A percentile compares a stretch with the other conserved stretches of the same genome.
Conservation (phyloP, 768 basidiomycete species). For the Obba rivulosa region DNA sequence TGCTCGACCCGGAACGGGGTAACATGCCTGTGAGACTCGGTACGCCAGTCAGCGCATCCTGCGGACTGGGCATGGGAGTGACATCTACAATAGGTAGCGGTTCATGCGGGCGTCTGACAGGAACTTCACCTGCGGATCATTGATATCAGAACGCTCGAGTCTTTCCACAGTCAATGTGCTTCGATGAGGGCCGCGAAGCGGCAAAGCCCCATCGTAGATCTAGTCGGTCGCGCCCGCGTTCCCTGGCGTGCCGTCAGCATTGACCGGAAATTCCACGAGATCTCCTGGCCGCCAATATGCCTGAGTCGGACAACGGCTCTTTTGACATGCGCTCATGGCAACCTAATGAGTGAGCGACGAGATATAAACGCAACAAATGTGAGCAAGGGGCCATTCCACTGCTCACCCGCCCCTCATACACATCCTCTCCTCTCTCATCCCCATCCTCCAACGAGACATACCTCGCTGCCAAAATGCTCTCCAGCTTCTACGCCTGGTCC, state of each 20-base stretch:
- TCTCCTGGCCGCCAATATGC: constrained; percentile 2
- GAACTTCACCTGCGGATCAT: constrained; percentile 5
- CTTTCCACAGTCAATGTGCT: not conserved
- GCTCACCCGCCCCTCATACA: not conserved
- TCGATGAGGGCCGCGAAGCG: constrained; percentile 2
- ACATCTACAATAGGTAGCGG: too few species aligned
- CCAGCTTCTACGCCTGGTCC: constrained; percentile 47
- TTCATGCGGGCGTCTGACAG: too few species aligned
- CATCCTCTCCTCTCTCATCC: not conserved
- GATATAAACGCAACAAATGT: too few species aligned
- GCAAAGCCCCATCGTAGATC: constrained; percentile 3
- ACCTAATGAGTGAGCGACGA: too few species aligned
- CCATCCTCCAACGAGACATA: not conserved
- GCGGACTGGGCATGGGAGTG: too few species aligned
- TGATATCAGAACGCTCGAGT: not conserved
- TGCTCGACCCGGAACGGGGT: too few species aligned
- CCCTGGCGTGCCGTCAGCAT: not conserved
- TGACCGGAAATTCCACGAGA: constrained; percentile 5
- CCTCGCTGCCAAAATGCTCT: constrained; percentile 20
- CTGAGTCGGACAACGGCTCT: too few species aligned
- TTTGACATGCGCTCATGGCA: too few species aligned
- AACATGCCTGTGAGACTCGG: too few species aligned
- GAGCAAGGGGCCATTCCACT: not conserved
- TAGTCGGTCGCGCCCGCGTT: constrained; percentile 3
- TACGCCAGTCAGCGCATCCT: too few species aligned